phyloP scores from a whole-genome alignment of 768 basidiomycete genomes.

The Mycena indigotica region DNA sequence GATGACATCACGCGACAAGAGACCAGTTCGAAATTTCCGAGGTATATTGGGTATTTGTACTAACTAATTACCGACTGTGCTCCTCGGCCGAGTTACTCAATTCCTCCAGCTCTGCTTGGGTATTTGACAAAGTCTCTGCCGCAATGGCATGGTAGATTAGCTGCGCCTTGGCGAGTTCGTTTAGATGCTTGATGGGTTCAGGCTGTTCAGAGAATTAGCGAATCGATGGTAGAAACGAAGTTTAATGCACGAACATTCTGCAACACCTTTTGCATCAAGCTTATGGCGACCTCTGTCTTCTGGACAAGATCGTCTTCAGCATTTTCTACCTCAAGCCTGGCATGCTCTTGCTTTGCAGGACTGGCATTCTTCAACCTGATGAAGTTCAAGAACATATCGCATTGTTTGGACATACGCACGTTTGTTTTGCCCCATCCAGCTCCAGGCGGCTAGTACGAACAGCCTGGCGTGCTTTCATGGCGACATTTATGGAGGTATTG shows the following conservation, averaged over 20 bases:
- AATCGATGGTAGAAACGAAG: slow-evolving; percentile 1
- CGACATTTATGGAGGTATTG: slow-evolving; percentile 78
- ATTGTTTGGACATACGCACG: slow-evolving; percentile 28
- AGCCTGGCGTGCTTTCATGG: slow-evolving; percentile 89
- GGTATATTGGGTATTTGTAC: too few relatives aligned
- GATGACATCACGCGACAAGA: slow-evolving; percentile 1
- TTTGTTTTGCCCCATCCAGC: slow-evolving; percentile 87
- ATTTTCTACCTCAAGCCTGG: slow-evolving; percentile 88
- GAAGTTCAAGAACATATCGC: neutral
- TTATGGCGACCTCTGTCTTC: slow-evolving; percentile 96
- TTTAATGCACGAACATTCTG: slow-evolving; percentile 73
- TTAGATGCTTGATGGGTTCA: slow-evolving; percentile 92
- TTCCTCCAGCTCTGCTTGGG: slow-evolving; percentile 93
- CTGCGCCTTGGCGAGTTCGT: slow-evolving; percentile 90
- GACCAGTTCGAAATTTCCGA: too few relatives aligned
- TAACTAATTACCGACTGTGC: neutral
- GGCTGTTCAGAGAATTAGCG: slow-evolving; percentile 56
- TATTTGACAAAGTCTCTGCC: slow-evolving; percentile 75
- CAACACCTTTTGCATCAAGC: slow-evolving; percentile 96
- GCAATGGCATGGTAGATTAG: slow-evolving; percentile 53
- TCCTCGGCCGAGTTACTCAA: slow-evolving; percentile 87
- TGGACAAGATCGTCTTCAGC: slow-evolving; percentile 96
- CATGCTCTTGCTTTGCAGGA: slow-evolving; percentile 85
- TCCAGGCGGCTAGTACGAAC: slow-evolving; percentile 81
- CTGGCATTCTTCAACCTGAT: slow-evolving; percentile 75